Percentiles rank a stretch among this genome's conserved stretches.
These are phyloP conservation scores for Alternaria novae-zelandiae DNA, from an alignment of 2,329 filamentous ascomycete genomes.

Conservation along the genomic window DNA sequence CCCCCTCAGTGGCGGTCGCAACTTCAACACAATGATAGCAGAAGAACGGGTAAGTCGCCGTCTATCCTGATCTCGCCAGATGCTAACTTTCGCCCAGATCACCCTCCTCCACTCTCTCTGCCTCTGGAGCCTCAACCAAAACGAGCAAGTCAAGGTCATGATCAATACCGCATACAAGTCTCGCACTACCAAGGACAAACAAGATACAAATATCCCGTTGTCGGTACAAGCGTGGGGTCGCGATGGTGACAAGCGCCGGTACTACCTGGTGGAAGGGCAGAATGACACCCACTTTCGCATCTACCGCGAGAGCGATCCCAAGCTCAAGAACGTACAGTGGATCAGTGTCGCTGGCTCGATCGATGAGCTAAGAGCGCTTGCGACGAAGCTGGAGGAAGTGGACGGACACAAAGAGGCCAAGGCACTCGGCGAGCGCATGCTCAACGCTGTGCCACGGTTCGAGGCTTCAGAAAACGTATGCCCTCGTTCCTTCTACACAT, in stretches of 20 bases:
- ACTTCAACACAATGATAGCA: conserved; percentile 82
- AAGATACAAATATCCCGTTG: conserved; percentile 80
- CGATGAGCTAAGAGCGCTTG: conserved; percentile 78
- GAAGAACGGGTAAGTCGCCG: conserved; percentile 73
- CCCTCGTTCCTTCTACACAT: neutral
- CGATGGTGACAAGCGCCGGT: conserved; percentile 88
- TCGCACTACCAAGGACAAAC: conserved; percentile 83
- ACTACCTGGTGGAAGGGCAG: conserved; percentile 90
- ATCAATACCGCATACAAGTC: conserved; percentile 72
- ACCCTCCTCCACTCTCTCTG: conserved; percentile 81
- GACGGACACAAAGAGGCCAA: conserved; percentile 85
- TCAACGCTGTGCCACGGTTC: conserved; percentile 82
- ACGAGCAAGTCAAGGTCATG: conserved; percentile 78
- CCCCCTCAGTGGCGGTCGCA: conserved; percentile 79
- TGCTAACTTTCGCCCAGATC: conserved; percentile 63
- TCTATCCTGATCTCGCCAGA: neutral
- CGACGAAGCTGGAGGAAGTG: conserved; percentile 74
- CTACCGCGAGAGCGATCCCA: conserved; percentile 90
- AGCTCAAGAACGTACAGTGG: conserved; percentile 80
- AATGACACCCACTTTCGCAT: conserved; percentile 94
- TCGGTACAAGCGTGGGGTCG: conserved; percentile 90
- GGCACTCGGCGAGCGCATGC: conserved; percentile 77
- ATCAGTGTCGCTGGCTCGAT: conserved; percentile 91
- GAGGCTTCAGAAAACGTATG: conserved; percentile 88
- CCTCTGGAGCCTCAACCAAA: conserved; percentile 88